phyloP scores from a whole-genome alignment of 2,329 filamentous ascomycete genomes.

The Aspergillus sp. region DNA sequence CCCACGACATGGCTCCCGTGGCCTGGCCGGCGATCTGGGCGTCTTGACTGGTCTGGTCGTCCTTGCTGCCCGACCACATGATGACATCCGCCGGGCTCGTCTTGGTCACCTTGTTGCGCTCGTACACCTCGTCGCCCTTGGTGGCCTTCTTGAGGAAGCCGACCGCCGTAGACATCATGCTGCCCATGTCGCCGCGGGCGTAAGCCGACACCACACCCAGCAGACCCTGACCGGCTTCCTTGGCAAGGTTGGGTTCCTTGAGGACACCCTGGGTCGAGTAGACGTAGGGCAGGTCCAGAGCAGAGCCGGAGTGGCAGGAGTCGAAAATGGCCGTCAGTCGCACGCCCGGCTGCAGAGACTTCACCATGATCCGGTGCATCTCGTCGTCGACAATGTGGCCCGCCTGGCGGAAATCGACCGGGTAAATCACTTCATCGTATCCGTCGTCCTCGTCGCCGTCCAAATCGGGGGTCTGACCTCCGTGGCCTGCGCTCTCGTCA shows the following conservation, averaged over 20 bases:
- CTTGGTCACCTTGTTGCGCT: constrained; percentile 81
- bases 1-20: constrained; percentile 97
- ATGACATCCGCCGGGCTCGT: constrained; percentile 94
- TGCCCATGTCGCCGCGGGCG: constrained; percentile 76
- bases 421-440: constrained; percentile 76
- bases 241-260: constrained; percentile 68
- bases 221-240: constrained; percentile 65
- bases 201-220: constrained; percentile 72
- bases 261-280: constrained; percentile 67
- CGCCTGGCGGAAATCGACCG: constrained; percentile 67
- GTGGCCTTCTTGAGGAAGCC: constrained; percentile 86
- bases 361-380: constrained; percentile 76
- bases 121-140: constrained; percentile 72
- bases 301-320: constrained; percentile 67
- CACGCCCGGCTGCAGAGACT: constrained; percentile 75
- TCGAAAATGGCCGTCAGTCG: constrained; percentile 71
- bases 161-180: constrained; percentile 78
- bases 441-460: constrained; percentile 78
- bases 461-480: constrained; percentile 70
- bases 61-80: constrained; percentile 97
- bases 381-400: constrained; percentile 77
- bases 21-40: constrained; percentile 84
- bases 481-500: constrained; percentile 57
- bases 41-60: constrained; percentile 92
- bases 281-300: constrained; percentile 65